Evolutionary conservation across 495 filamentous ascomycete genomes (phyloP), one percentile per base, ranked within the genome.

Genomic region (Hypoxylon fuscum): DNA sequence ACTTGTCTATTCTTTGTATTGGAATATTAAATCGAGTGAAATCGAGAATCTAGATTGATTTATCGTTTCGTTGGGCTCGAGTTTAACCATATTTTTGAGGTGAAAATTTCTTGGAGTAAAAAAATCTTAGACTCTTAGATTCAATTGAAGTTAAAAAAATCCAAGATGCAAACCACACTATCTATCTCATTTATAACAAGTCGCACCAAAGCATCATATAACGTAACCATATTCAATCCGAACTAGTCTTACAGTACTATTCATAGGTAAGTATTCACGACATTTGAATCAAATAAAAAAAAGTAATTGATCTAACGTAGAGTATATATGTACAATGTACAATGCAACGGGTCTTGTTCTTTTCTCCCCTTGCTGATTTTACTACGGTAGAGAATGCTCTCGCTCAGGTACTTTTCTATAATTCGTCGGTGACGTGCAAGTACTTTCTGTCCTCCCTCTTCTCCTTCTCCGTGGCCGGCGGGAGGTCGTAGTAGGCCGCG

Each of bases 361-460:
- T 29, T 48, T 42, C 51, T 54, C 55, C 47, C 14, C 15, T 15
- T 18, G n/a, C 10, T 2, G 25, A 40, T 46, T 25, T 23, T 52
- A 47, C 34, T n/a, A n/a, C n/a, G n/a, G n/a, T n/a, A 52, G 43
- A 55, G 47, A 64, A 23, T 47, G 40, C 54, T 48, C 31, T 40
- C 35, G 42, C 38, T n/a, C 3, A 40, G 37, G 51, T 53, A 21
- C 32, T 52, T 23, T 42, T 62, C 40, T 74, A 70, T 87, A 93
- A 86, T 74, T 95, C 89, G 69, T 97, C 91, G 65, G 94, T 81
- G 68, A 98, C 91, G 71, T 98, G 96, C 72, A 98, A 72, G 75
- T 94, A 99, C 83, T 96, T 93, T 85, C 85, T 94, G 77, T 99
- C 94, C 74, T 97, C 94, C 68, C 83, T 83, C 81, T 86, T 93